A percentile compares a stretch with the other conserved stretches of the same genome.
phyloP scores from a whole-genome alignment of 768 basidiomycete genomes.

The Xanthoconium purpureum region DNA sequence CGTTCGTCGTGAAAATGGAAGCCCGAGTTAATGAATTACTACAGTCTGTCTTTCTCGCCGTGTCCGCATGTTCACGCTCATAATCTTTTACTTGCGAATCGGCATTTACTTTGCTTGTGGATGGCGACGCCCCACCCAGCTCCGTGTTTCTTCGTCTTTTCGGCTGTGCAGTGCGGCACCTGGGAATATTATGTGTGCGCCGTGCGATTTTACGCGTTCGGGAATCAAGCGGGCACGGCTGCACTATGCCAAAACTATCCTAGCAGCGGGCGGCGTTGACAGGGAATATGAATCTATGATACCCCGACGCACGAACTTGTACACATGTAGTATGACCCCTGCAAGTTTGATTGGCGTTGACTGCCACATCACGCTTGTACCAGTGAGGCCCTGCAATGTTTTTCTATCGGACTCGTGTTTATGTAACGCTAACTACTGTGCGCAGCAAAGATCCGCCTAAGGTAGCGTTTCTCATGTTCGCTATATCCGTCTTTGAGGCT shows the following conservation, averaged over 20 bases:
- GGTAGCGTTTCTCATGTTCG: constrained; percentile 40
- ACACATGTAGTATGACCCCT: constrained; percentile 88
- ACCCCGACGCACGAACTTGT: constrained; percentile 91
- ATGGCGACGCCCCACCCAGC: constrained; percentile 42
- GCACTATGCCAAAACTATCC: constrained; percentile 85
- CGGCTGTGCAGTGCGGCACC: constrained; percentile 64
- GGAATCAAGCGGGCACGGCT: constrained; percentile 78
- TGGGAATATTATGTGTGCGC: constrained; percentile 76
- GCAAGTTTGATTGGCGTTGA: constrained; percentile 81
- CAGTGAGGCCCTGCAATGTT: constrained; percentile 45
- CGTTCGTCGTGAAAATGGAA: constrained; percentile 67
- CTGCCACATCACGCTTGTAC: constrained; percentile 93
- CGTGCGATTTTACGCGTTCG: constrained; percentile 69
- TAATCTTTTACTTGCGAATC: background rate
- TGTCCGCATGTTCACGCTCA: constrained; percentile 3
- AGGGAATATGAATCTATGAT: constrained; percentile 61
- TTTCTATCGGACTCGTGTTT: background rate
- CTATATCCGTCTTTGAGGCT: constrained; percentile 7
- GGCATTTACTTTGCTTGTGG: background rate
- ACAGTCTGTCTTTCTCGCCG: constrained; percentile 49
- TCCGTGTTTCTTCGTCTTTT: constrained; percentile 81
- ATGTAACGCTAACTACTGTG: background rate
- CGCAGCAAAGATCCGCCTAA: constrained; percentile 79
- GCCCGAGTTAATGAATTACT: constrained; percentile 55
- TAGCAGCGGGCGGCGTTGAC: constrained; percentile 62